Evolutionary conservation across 2,329 filamentous ascomycete genomes (phyloP).

Genomic region (Fusarium setosum): DNA sequence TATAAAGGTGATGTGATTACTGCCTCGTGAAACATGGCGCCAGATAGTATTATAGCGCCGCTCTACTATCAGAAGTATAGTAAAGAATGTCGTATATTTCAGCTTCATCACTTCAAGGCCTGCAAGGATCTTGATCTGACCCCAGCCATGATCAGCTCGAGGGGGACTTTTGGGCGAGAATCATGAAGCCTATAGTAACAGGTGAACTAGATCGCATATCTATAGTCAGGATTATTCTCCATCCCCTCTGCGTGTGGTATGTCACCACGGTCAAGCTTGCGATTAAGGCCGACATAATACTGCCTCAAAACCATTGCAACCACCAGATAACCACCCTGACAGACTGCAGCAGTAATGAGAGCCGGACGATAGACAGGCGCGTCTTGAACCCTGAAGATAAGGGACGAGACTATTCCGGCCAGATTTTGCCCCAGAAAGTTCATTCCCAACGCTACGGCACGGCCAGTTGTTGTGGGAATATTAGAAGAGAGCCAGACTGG

Average conservation of each 20-base stretch:
- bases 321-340: neutral
- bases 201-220: slow-evolving; percentile 1
- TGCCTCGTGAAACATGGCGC: too few species aligned
- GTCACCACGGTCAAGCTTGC: neutral
- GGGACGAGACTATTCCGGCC: neutral
- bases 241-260: neutral
- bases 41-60: too few species aligned
- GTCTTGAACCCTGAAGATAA: neutral
- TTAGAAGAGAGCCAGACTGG: slow-evolving; percentile 9
- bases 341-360: neutral
- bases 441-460: neutral
- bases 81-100: too few species aligned
- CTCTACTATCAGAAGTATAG: too few species aligned
- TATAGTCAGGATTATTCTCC: neutral
- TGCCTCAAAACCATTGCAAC: neutral
- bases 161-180: too few species aligned
- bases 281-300: neutral
- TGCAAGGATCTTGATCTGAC: too few species aligned
- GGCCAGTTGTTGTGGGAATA: slow-evolving; percentile 2
- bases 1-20: too few species aligned
- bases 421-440: neutral
- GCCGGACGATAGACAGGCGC: neutral
- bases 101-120: too few species aligned
- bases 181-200: neutral
- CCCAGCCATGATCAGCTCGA: too few species aligned